These are phyloP conservation scores for Bipolaris gigantea DNA, from an alignment of 2,329 filamentous ascomycete species.

Conservation along the genomic window DNA sequence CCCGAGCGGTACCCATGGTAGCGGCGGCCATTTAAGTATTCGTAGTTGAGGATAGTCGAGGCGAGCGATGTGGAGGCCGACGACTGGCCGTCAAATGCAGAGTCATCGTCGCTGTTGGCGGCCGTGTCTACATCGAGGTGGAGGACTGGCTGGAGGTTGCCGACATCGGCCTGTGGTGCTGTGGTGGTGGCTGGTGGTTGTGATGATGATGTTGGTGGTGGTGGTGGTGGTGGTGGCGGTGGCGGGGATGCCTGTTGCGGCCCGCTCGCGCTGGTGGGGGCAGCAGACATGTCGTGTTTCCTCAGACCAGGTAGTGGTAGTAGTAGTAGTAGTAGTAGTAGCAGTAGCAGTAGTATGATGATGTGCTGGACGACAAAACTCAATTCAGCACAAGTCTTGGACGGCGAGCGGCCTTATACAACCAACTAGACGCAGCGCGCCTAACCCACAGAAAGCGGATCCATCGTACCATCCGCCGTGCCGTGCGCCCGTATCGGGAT, in stretches of 20 bases:
- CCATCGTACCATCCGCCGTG: background rate
- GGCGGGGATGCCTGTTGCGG: background rate
- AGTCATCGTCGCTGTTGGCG: constrained; percentile 35
- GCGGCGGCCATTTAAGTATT: constrained; percentile 44
- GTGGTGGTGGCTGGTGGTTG: background rate
- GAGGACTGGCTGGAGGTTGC: constrained; percentile 29
- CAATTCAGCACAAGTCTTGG: background rate
- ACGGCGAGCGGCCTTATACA: constrained; percentile 1
- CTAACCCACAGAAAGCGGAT: background rate
- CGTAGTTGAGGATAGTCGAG: constrained; percentile 44
- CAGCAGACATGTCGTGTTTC: constrained; percentile 13
- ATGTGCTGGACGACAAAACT: background rate
- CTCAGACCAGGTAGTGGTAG: background rate
- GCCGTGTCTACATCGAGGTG: constrained; percentile 34
- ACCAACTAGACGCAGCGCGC: background rate
- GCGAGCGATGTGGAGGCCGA: constrained; percentile 39
- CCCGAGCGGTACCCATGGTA: constrained; percentile 45
- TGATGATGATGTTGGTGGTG: background rate
- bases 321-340: too few relatives aligned
- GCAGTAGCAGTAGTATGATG: too few relatives aligned
- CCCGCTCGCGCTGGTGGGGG: constrained; percentile 14
- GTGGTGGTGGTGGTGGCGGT: background rate
- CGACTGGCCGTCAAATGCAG: constrained; percentile 34
- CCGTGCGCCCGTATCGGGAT: background rate
- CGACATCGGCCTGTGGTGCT: constrained; percentile 3